phyloP scores from a whole-genome alignment of 2,329 filamentous ascomycete genomes.

The Colletotrichum phormii region DNA sequence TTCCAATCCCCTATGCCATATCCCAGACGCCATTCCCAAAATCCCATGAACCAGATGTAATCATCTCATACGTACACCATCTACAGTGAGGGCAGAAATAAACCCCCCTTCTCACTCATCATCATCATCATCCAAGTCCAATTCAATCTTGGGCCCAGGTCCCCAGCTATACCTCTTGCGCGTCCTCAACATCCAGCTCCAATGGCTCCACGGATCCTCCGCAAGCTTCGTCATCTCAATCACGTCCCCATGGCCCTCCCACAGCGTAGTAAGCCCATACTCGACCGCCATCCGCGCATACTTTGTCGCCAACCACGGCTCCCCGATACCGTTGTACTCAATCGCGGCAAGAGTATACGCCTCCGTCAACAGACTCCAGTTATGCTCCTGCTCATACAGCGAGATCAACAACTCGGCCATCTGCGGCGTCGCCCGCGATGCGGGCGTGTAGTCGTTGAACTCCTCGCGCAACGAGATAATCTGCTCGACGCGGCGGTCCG shows the following conservation, averaged over 20 bases:
- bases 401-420: constrained; percentile 54
- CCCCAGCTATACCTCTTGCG: constrained; percentile 47
- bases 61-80: not conserved
- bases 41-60: not conserved
- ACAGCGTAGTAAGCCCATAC: constrained; percentile 42
- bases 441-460: constrained; percentile 45
- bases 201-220: constrained; percentile 50
- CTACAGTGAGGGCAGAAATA: too few relatives aligned
- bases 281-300: constrained; percentile 53
- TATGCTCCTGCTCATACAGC: constrained; percentile 53
- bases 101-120: constrained; percentile 41
- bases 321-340: constrained; percentile 52
- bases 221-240: constrained; percentile 48
- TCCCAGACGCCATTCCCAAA: not conserved
- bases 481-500: constrained; percentile 52
- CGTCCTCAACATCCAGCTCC: constrained; percentile 53
- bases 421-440: constrained; percentile 46
- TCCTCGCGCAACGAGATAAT: constrained; percentile 46
- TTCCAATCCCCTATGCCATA: not conserved
- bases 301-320: constrained; percentile 51
- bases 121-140: not conserved
- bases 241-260: constrained; percentile 44
- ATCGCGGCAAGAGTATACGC: constrained; percentile 52
- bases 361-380: constrained; percentile 48
- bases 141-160: constrained; percentile 21